phyloP scores from a whole-genome alignment of 495 filamentous ascomycete genomes.

The Cercophora sp. region DNA sequence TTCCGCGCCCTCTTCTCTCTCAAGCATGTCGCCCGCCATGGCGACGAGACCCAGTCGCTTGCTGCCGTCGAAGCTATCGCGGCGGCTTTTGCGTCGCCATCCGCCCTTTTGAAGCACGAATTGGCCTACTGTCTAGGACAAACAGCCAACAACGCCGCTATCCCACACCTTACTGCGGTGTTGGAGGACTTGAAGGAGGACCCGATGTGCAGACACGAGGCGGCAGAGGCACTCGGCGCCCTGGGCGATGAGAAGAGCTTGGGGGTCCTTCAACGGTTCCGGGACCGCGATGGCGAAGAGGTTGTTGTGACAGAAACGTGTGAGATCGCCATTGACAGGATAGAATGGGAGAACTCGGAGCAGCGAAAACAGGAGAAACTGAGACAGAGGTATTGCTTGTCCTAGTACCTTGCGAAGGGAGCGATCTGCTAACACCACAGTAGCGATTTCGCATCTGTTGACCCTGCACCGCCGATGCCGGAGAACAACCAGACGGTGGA shows the following conservation, averaged over 20 bases:
- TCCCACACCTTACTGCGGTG: constrained; percentile 69
- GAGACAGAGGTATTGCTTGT: constrained; percentile 60
- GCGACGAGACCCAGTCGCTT: constrained; percentile 55
- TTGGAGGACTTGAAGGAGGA: constrained; percentile 76
- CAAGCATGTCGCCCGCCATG: constrained; percentile 79
- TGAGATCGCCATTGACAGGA: constrained; percentile 90
- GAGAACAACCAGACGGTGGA: constrained; percentile 60
- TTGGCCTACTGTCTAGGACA: constrained; percentile 97
- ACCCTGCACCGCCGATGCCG: constrained; percentile 87
- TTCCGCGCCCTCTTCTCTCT: constrained; percentile 98
- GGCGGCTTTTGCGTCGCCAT: constrained; percentile 77
- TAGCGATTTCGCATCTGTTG: constrained; percentile 92
- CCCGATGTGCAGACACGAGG: constrained; percentile 94
- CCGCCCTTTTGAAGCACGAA: constrained; percentile 88
- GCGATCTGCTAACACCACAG: constrained; percentile 1
- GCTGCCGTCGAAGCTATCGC: constrained; percentile 90
- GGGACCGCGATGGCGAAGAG: constrained; percentile 66
- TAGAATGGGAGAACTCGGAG: constrained; percentile 85
- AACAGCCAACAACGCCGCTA: constrained; percentile 68
- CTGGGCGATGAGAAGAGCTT: constrained; percentile 70
- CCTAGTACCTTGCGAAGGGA: neutral
- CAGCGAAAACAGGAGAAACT: constrained; percentile 68
- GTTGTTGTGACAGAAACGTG: constrained; percentile 91
- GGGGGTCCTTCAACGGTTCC: constrained; percentile 63
- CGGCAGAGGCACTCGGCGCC: constrained; percentile 90